Evolutionary conservation across 345 rosid species (phyloP).

Genomic region (Linum tenue): DNA sequence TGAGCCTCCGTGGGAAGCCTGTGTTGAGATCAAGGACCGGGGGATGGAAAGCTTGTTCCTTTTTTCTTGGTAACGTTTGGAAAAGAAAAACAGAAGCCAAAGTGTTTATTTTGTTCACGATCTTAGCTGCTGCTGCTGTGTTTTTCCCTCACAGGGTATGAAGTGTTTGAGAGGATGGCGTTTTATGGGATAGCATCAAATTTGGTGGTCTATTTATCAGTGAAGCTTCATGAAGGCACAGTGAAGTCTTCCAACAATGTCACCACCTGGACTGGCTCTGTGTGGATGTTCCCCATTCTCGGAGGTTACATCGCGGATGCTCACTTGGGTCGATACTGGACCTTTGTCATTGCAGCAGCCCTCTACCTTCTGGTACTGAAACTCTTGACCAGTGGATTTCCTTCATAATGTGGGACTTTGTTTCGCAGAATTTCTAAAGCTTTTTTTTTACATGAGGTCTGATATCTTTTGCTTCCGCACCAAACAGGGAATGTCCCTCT

Average conservation of each 20-base stretch:
- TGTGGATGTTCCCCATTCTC: constrained; percentile 46
- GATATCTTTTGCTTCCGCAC: not conserved
- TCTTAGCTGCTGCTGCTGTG: no score
- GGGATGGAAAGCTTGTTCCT: constrained; percentile 51
- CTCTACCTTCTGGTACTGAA: constrained; percentile 34
- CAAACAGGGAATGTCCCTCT: constrained; percentile 47
- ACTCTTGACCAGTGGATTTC: not conserved
- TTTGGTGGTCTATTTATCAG: constrained; percentile 39
- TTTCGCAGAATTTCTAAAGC: no score
- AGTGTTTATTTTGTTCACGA: not conserved
- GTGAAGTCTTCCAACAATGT: constrained; percentile 52
- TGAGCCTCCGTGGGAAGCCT: constrained; percentile 45
- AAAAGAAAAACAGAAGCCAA: not conserved
- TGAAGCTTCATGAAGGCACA: constrained; percentile 49
- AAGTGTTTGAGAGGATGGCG: constrained; percentile 66
- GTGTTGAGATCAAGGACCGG: constrained; percentile 44
- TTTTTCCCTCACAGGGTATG: constrained; percentile 30
- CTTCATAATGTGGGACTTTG: not conserved
- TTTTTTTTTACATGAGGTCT: no score
- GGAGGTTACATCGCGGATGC: constrained; percentile 65
- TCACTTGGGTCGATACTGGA: constrained; percentile 50
- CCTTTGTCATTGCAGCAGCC: constrained; percentile 35
- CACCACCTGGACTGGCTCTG: constrained; percentile 55
- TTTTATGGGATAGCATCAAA: constrained; percentile 57
- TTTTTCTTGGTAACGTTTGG: constrained; percentile 34